Base-by-base conservation (phyloP, 179 eudicot genomes). In the Beta macrorhiza region DNA sequence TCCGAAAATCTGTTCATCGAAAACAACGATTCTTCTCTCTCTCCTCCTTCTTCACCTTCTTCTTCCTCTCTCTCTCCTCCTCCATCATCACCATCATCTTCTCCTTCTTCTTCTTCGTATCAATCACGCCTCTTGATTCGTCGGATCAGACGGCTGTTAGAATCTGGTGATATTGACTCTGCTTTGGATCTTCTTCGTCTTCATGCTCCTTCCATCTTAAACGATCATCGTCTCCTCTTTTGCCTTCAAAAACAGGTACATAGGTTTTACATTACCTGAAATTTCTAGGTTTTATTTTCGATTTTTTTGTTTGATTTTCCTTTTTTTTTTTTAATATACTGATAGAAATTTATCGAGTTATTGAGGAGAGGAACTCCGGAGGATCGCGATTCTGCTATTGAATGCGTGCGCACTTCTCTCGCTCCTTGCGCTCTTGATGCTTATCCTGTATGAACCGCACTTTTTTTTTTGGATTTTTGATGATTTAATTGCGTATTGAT, bases 381-480 rank as follows among this genome's bases (percentile, higher is more conserved):
- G 86, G 94, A 88, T 86, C 94, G 92, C 51, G 87, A 90, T 81
- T 85, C 90, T 37, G 99, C 99, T 12, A 90, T 96, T 22, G 59
- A 87, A 63, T 96, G 92, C 84, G 77, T 89, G 85, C 89, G 94
- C 56, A 91, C 88, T 47, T 89, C 91, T 1, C 91, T 96, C 20
- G 99, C 97, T 49, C 99, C 99, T 74, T 92, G 99, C 71, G 98
- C 99, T 19, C 91, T 93, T 53, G 94, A 92, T 83, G 99, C 99
- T 20, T 95, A 95, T 82, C 99, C 99, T 76, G 99, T 95, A 86
- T 74, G 83, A 55, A 52, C 6, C 10, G 32, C 61, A n/a, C 45
- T 78, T 81, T 10, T 80, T 20, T 32, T 55, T 5, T 20, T 10
- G 37, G 5, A 80, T 20, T 73, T 52, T 32, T 4, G 12, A 45